phyloP scores from a whole-genome alignment of 164 flowering plant genomes.

The Liriodendron chinense region DNA sequence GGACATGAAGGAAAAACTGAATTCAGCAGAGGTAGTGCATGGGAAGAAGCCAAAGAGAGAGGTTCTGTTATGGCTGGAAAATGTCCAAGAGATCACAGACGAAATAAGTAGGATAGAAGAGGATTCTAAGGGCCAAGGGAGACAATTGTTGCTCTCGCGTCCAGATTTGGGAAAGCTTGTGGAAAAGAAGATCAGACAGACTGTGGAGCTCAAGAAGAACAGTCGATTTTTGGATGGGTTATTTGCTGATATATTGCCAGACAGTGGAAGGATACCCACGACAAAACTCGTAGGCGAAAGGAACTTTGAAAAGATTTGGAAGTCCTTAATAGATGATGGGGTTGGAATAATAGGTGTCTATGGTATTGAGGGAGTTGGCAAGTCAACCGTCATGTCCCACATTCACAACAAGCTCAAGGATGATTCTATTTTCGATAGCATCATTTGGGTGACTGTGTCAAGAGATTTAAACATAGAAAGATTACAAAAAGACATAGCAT shows the following conservation, averaged over 20 bases:
- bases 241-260: background rate
- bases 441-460: background rate
- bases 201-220: background rate
- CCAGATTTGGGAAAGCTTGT: background rate
- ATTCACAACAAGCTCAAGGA: background rate
- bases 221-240: background rate
- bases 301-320: background rate
- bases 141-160: background rate
- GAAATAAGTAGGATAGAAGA: background rate
- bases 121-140: background rate
- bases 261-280: background rate
- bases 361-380: slow-evolving; percentile 10
- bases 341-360: slow-evolving; percentile 8
- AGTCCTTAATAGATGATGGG: background rate
- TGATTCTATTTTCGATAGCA: background rate
- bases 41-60: slow-evolving; percentile 6
- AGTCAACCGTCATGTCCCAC: slow-evolving; percentile 2
- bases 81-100: background rate
- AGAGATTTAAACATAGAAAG: background rate
- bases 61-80: slow-evolving; percentile 6
- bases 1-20: background rate
- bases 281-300: background rate
- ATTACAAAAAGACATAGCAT: background rate
- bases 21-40: background rate
- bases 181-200: background rate